Evolutionary conservation across 1,284 basidiomycete genomes (phyloP).

Genomic region (Termitomyces sp.): DNA sequence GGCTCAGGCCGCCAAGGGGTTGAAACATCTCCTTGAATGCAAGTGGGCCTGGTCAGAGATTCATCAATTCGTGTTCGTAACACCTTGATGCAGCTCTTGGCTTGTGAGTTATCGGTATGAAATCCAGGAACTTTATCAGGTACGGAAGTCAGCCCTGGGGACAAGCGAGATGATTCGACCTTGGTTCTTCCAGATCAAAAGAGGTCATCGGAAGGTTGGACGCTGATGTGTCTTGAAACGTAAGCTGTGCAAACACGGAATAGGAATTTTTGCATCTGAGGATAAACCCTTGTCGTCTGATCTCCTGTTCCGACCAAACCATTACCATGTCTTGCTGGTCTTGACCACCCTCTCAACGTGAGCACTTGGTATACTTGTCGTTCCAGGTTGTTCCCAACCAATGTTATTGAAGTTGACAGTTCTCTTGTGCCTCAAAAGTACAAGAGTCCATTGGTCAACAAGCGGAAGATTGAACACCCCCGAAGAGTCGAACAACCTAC

Average conservation of each 20-base stretch:
- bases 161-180: neutral
- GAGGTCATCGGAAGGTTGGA: slow-evolving; percentile 16
- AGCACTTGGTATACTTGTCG: slow-evolving; percentile 7
- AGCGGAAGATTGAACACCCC: neutral
- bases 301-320: slow-evolving; percentile 7
- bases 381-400: slow-evolving; percentile 22
- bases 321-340: slow-evolving; percentile 16
- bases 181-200: neutral
- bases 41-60: slow-evolving; percentile 17
- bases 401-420: slow-evolving; percentile 17
- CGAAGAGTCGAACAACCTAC: no score
- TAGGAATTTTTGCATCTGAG: slow-evolving; percentile 9
- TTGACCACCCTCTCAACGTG: slow-evolving; percentile 20
- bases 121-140: neutral
- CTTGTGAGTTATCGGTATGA: neutral
- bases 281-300: slow-evolving; percentile 15
- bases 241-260: neutral
- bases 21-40: slow-evolving; percentile 18
- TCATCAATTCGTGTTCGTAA: neutral
- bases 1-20: slow-evolving; percentile 19
- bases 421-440: neutral
- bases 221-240: slow-evolving; percentile 16
- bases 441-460: neutral
- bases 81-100: no score
- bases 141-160: no score